Percentiles rank a stretch among this genome's conserved stretches.
These are phyloP conservation scores for Pirum gemmata DNA, from an alignment of 78 protist species.

Conservation along the genomic window DNA sequence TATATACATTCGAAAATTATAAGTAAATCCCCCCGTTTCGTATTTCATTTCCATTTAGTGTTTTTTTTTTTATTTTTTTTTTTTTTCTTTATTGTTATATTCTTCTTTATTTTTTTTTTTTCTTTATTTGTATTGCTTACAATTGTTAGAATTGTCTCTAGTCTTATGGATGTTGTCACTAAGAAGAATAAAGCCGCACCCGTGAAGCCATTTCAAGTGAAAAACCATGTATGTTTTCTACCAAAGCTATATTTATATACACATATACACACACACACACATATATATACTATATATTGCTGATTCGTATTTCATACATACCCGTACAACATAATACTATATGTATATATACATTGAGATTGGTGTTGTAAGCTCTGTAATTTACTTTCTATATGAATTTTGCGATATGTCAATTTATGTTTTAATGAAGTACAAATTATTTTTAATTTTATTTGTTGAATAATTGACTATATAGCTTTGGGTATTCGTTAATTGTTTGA, in stretches of 20 bases:
- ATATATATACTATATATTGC: too few relatives aligned
- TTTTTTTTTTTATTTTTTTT: too few relatives aligned
- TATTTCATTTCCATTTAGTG: too few relatives aligned
- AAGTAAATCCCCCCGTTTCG: too few relatives aligned
- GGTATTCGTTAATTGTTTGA: constrained; percentile 83
- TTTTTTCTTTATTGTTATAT: background rate
- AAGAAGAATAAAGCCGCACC: constrained; percentile 57
- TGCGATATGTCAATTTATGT: too few relatives aligned
- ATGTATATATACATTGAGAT: too few relatives aligned
- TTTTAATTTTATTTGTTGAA: background rate
- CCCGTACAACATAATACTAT: too few relatives aligned
- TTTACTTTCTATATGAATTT: too few relatives aligned
- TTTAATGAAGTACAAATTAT: too few relatives aligned
- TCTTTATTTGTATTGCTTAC: background rate
- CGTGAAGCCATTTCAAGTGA: constrained; percentile 71
- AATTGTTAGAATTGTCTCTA: background rate
- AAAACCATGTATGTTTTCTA: constrained; percentile 39
- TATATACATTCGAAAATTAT: too few relatives aligned
- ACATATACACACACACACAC: constrained; percentile 6
- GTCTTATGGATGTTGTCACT: constrained; percentile 20
- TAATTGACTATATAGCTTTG: constrained; percentile 53
- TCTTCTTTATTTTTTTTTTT: too few relatives aligned
- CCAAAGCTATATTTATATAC: background rate
- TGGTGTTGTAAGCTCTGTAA: too few relatives aligned
- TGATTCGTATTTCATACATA: background rate